Conservation (phyloP, 305 asterid species). For the Fraxinus angustifolia region DNA sequence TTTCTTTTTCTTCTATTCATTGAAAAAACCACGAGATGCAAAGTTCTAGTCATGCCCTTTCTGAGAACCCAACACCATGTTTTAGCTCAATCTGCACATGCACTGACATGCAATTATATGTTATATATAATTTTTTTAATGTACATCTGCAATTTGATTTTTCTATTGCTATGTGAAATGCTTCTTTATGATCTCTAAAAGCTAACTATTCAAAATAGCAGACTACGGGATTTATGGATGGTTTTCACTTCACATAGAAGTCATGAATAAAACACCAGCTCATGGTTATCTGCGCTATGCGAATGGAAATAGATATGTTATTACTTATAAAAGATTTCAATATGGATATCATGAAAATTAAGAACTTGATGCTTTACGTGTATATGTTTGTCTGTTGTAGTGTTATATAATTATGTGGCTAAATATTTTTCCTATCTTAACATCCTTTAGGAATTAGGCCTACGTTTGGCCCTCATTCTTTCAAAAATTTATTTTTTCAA, state of each 20-base stretch:
- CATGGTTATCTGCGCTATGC: background rate
- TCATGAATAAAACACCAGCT: background rate
- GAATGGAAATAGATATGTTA: background rate
- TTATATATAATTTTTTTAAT: background rate
- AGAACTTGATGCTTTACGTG: background rate
- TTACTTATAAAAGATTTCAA: background rate
- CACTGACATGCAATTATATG: background rate
- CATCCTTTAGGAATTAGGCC: background rate
- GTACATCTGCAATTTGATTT: background rate
- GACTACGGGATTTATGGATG: background rate
- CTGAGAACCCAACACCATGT: background rate
- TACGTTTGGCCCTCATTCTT: background rate
- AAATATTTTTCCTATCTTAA: background rate
- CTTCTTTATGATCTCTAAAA: background rate
- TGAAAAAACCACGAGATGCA: background rate
- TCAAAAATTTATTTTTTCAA: background rate
- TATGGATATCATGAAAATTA: background rate
- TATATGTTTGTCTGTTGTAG: background rate
- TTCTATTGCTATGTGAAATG: background rate
- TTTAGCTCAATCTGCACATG: background rate
- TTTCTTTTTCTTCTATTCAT: conserved; percentile 2
- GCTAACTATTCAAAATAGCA: background rate
- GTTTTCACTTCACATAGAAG: background rate
- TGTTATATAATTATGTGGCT: background rate
- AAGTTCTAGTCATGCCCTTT: background rate